These are phyloP conservation scores for Chaetomiaceae sp. DNA, from an alignment of 2,329 filamentous ascomycete genomes.

Conservation along the genomic window DNA sequence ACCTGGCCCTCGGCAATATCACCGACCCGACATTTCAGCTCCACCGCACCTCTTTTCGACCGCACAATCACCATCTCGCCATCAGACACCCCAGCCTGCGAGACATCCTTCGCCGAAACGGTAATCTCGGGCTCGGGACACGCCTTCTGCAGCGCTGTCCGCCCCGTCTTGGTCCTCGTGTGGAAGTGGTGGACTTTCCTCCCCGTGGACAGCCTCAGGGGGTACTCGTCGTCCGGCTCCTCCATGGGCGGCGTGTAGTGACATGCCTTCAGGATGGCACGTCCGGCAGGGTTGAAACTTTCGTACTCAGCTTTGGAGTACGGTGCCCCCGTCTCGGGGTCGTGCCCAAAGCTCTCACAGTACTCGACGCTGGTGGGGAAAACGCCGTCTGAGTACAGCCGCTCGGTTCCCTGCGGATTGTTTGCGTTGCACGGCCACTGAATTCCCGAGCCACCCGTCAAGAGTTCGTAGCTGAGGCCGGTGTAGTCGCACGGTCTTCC, in stretches of 20 bases:
- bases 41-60: constrained; percentile 30
- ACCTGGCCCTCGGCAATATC: constrained; percentile 30
- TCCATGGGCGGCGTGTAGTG: constrained; percentile 31
- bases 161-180: constrained; percentile 35
- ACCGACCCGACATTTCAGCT: constrained; percentile 30
- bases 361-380: constrained; percentile 35
- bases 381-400: constrained; percentile 31
- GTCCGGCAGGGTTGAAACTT: constrained; percentile 30
- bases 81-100: constrained; percentile 23
- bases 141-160: constrained; percentile 30
- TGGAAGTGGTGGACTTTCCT: constrained; percentile 34
- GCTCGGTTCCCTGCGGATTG: constrained; percentile 32
- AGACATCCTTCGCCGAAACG: constrained; percentile 30
- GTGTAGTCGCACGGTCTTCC: constrained; percentile 35
- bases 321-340: constrained; percentile 34
- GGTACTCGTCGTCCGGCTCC: constrained; percentile 30
- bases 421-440: constrained; percentile 35
- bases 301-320: constrained; percentile 30
- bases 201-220: constrained; percentile 32
- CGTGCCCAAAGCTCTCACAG: constrained; percentile 36
- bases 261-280: constrained; percentile 33
- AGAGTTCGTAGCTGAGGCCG: constrained; percentile 31
- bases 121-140: constrained; percentile 30
- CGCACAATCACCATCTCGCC: constrained; percentile 32
- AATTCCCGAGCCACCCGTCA: constrained; percentile 34